Conservation (phyloP, 202 grass and related monocot genomes). For the Bolboschoenoplectus hybrid region DNA sequence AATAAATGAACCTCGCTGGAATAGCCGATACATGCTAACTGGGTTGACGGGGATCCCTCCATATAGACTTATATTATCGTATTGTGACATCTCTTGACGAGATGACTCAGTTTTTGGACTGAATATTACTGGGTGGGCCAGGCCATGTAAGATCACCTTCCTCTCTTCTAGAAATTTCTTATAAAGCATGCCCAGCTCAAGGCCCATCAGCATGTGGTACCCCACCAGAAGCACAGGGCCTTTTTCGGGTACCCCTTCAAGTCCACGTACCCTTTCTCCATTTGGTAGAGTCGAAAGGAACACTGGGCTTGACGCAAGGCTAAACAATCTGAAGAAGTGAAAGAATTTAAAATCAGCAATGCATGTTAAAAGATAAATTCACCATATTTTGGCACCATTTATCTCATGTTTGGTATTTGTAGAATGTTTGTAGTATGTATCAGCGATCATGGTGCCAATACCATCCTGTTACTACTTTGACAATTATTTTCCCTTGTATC, state of each 20-base stretch:
- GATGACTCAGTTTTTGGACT: constrained; percentile 52
- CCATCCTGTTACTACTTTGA: neutral
- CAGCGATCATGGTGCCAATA: neutral
- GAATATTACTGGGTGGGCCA: constrained; percentile 80
- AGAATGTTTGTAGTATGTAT: neutral
- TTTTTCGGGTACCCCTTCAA: constrained; percentile 69
- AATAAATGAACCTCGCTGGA: constrained; percentile 69
- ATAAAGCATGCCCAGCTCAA: constrained; percentile 72
- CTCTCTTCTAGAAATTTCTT: constrained; percentile 74
- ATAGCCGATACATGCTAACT: constrained; percentile 54
- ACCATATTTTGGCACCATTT: neutral
- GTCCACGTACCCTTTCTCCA: constrained; percentile 71
- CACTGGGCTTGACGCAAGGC: constrained; percentile 72
- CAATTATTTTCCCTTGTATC: neutral
- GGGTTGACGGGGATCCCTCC: constrained; percentile 34
- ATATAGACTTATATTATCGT: constrained; percentile 58
- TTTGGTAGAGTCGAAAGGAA: constrained; percentile 73
- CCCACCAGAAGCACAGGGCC: constrained; percentile 89
- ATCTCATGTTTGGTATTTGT: constrained; percentile 19
- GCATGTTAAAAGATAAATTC: neutral
- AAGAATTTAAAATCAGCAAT: constrained; percentile 24
- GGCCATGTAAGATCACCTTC: constrained; percentile 56
- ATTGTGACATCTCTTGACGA: constrained; percentile 47
- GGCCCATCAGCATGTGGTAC: constrained; percentile 75
- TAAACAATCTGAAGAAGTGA: constrained; percentile 62